phyloP scores from a whole-genome alignment of 257 asterid genomes.

The Linaria vulgaris region DNA sequence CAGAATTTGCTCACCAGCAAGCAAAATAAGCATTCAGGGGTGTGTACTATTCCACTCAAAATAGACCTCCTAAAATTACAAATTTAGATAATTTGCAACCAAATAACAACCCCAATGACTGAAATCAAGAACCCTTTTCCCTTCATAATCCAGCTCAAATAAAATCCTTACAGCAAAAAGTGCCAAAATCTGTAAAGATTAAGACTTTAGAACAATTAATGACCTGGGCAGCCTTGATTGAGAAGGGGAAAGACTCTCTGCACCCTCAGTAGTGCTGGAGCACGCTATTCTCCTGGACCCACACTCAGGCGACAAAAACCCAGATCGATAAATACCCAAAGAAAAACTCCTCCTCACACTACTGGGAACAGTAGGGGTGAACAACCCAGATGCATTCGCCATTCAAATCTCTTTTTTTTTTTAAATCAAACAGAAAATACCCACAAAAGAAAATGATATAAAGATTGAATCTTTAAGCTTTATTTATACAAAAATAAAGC shows the following conservation, averaged over 20 bases:
- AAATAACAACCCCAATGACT: too few species aligned
- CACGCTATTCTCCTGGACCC: constrained; percentile 46
- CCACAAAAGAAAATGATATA: neutral
- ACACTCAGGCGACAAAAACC: constrained; percentile 42
- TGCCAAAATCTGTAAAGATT: too few species aligned
- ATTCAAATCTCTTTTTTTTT: too few species aligned
- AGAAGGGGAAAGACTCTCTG: constrained; percentile 58
- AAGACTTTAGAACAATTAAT: constrained; percentile 9
- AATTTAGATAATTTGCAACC: too few species aligned
- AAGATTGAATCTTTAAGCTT: constrained; percentile 33
- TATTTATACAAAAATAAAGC: constrained; percentile 20
- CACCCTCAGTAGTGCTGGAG: constrained; percentile 63
- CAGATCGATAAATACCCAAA: constrained; percentile 54
- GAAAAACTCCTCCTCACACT: constrained; percentile 47
- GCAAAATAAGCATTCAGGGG: too few species aligned
- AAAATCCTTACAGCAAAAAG: too few species aligned
- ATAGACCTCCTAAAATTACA: too few species aligned
- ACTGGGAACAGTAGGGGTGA: constrained; percentile 40
- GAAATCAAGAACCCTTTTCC: too few species aligned
- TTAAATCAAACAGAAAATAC: too few species aligned
- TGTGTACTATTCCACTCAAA: too few species aligned
- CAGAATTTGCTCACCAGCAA: too few species aligned
- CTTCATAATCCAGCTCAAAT: too few species aligned
- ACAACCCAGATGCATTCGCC: constrained; percentile 71
- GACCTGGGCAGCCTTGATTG: constrained; percentile 64